A percentile compares a stretch with the other conserved stretches of the same genome.
phyloP scores from a whole-genome alignment of 768 basidiomycete species.

The Cytidiella melzeri region DNA sequence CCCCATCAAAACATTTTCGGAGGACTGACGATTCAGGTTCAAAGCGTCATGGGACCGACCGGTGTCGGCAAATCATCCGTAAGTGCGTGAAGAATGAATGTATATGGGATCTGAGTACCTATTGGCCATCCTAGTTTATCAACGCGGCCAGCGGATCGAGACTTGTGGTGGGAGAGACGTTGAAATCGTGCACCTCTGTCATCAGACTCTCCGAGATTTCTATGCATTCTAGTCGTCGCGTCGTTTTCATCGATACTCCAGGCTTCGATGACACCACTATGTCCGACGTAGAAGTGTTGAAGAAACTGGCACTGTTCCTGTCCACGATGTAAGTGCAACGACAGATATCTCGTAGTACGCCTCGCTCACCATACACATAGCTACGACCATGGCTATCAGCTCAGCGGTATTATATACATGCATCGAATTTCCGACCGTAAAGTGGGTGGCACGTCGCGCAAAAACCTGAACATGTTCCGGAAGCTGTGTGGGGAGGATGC shows the following conservation, averaged over 20 bases:
- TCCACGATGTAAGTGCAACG: neutral
- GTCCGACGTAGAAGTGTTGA: constrained; percentile 8
- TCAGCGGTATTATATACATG: constrained; percentile 23
- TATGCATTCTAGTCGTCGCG: constrained; percentile 32
- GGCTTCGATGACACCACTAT: constrained; percentile 45
- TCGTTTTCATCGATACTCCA: constrained; percentile 52
- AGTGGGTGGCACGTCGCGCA: constrained; percentile 12
- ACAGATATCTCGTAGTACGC: neutral
- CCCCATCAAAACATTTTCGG: no score
- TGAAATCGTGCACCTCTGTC: constrained; percentile 8
- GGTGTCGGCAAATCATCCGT: constrained; percentile 13
- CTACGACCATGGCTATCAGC: constrained; percentile 8
- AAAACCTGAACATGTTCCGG: constrained; percentile 19
- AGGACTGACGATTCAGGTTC: no score
- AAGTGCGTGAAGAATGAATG: neutral
- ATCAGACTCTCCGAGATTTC: constrained; percentile 26
- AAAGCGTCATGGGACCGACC: constrained; percentile 14
- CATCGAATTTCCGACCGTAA: constrained; percentile 23
- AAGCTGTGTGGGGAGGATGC: constrained; percentile 19
- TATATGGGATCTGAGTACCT: neutral
- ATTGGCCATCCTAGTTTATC: constrained; percentile 14
- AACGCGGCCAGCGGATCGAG: constrained; percentile 10
- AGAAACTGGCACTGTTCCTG: neutral
- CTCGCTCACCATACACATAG: no score
- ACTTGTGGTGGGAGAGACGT: constrained; percentile 12